Evolutionary conservation across 805 yeast genomes (phyloP), one percentile per base, ranked within the genome.

Genomic region (Wickerhamomyces xylosicus): DNA sequence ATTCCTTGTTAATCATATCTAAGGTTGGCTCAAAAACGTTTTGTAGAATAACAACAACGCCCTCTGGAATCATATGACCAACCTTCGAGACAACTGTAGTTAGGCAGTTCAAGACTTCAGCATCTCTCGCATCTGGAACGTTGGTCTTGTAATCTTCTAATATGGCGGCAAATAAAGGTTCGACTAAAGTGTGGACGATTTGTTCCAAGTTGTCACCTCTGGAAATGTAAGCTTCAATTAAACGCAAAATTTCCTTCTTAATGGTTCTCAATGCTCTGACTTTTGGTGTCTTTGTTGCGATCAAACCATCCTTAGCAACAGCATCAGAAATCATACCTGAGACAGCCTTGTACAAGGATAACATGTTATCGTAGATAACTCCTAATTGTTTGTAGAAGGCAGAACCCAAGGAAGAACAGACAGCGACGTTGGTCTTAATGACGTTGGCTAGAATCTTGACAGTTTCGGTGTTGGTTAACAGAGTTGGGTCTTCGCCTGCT

Each of bases 91-190:
- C 95, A 41, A 92, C 74, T 1, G 95, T 85, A 8, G 95, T 78
- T 77, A 92, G 80, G 71, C 97, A 89, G 62, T 84, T 85, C 59
- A 92, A 71, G 5, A 92, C 98, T 63, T 92, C 98, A 7, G 96
- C 95, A 64, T 92, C 98, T 57, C 97, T 79, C 9, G 97, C 96
- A 64, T 87, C 95, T 4, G 97, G 95, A 27, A 87, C 95, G 54
- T 85, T 85, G 15, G 77, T 66, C 53, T 75, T 77, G 64, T 92
- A 92, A 59, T 92, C 99, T 44, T 83, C 94, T 46, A 92, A 71
- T 14, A 86, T 89, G 0, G 97, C 85, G 34, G 71, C 71, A 45
- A 92, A 74, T 54, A 92, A 66, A 22, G 95, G 94, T 46, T 84
- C 85, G 4, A 87, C 79, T 47, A 92, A 71, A 46, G 82, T 86